Base-by-base conservation (phyloP, 352 stramenopile species). In the Pythium folliculosum region DNA sequence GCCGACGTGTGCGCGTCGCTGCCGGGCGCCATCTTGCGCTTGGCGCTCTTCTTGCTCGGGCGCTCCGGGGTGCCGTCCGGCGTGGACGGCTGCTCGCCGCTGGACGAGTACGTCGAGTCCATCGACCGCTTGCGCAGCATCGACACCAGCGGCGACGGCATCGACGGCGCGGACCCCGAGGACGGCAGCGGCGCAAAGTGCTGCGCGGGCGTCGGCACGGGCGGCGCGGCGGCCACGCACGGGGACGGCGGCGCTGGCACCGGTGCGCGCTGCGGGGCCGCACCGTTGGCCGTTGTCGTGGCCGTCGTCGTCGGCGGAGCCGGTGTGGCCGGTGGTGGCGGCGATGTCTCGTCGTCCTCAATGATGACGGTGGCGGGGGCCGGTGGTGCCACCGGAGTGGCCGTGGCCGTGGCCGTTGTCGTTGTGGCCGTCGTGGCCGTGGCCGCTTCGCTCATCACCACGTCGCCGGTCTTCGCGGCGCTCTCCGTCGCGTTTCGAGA, bases 61-160 rank as follows among this genome's bases (percentile, higher is more conserved):
- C 45, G 57, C 19, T 61, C 27, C 32, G 40, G 44, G n/a, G 27
- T 40, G 35, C 12, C 35, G 35, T 10, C 12, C 35, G 35, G 35
- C 35, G 35, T 40, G 8, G 35, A 16, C 45, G 49, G 21, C 27
- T 43, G 35, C 21, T 71, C 59, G 30, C 52, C 51, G 22, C 32
- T 60, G n/a, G 56, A 44, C 25, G 65, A 67, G 23, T 64, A 63
- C 21, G 56, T 71, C 50, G 57, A 64, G 52, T 71, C 58, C 8
- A 71, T 35, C 1, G 64, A 71, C 5, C 64, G 65, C 45, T 71
- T 71, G 21, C 65, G 58, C 44, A 14, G 38, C 48, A 30, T 21
- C 44, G 47, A 23, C n/a, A n/a, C 16, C 30, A 54, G 51, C 1
- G 47, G 25, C 27, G 61, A 62, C 17, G 50, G 43, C 55, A 52